Conservation (phyloP, 371 early-diverging fungal genomes). For the Haplosporangium sp. region DNA sequence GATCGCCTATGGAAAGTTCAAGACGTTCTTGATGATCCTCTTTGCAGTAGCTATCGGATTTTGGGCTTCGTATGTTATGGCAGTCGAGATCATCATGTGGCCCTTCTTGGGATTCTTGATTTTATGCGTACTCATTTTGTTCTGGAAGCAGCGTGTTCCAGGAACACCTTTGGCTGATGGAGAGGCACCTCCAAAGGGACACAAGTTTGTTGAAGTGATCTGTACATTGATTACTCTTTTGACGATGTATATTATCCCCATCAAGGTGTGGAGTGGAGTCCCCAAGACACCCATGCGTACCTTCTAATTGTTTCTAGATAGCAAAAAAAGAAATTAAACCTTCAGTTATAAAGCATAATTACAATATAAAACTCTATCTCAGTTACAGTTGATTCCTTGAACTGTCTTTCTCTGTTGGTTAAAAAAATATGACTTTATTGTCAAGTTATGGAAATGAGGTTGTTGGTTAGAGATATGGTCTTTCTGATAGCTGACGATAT, state of each 20-base stretch:
- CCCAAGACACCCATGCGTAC: conserved; percentile 53
- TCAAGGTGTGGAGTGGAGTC: conserved; percentile 53
- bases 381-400: too few relatives aligned
- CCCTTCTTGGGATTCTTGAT: conserved; percentile 52
- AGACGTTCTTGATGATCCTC: conserved; percentile 48
- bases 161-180: conserved; percentile 45
- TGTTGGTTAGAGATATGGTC: too few relatives aligned
- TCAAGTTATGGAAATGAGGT: too few relatives aligned
- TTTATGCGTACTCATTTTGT: conserved; percentile 33
- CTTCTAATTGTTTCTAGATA: conserved; percentile 4
- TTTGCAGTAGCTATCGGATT: conserved; percentile 38
- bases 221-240: conserved; percentile 47
- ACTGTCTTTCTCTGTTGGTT: too few relatives aligned
- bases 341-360: too few relatives aligned
- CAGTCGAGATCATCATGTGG: conserved; percentile 56
- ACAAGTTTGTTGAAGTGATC: conserved; percentile 47
- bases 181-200: conserved; percentile 44
- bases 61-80: conserved; percentile 53
- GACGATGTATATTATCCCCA: conserved; percentile 56
- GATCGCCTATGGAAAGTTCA: conserved; percentile 52
- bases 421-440: too few relatives aligned
- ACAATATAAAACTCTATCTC: too few relatives aligned
- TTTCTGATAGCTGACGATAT: too few relatives aligned
- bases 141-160: conserved; percentile 40
- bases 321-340: background rate